These are phyloP conservation scores for Hirsutella thompsonii DNA, from an alignment of 2,329 filamentous ascomycete genomes.

Conservation along the genomic window DNA sequence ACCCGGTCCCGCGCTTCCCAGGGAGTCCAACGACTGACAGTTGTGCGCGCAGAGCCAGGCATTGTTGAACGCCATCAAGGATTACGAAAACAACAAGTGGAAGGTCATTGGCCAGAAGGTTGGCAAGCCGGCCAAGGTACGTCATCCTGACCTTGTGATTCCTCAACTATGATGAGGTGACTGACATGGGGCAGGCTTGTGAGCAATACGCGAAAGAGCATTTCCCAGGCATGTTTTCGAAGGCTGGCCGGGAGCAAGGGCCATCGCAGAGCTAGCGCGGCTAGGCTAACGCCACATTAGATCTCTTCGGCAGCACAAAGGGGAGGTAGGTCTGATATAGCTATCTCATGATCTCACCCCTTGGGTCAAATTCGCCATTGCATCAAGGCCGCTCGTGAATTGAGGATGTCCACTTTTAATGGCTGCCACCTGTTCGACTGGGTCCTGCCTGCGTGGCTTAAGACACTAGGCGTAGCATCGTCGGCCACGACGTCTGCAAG, in stretches of 20 bases:
- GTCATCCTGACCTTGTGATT: neutral
- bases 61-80: constrained; percentile 87
- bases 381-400: constrained; percentile 1
- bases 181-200: constrained; percentile 25
- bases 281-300: constrained; percentile 18
- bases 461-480: neutral
- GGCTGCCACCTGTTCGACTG: neutral
- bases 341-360: constrained; percentile 2
- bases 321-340: constrained; percentile 17
- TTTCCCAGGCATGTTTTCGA: constrained; percentile 44
- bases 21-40: constrained; percentile 7
- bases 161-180: neutral
- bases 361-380: constrained; percentile 1
- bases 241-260: constrained; percentile 11
- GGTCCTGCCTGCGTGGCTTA: neutral
- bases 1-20: constrained; percentile 6
- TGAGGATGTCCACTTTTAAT: constrained; percentile 1
- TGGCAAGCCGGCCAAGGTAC: constrained; percentile 83
- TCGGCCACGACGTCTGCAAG: neutral
- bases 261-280: constrained; percentile 7
- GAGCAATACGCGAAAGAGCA: constrained; percentile 92
- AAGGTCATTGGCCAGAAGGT: constrained; percentile 95
- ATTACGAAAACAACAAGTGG: constrained; percentile 98
- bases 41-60: constrained; percentile 49
- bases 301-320: constrained; percentile 25